Evolutionary conservation across 352 stramenopile genomes (phyloP).

Genomic region (Phytophthora syringae): DNA sequence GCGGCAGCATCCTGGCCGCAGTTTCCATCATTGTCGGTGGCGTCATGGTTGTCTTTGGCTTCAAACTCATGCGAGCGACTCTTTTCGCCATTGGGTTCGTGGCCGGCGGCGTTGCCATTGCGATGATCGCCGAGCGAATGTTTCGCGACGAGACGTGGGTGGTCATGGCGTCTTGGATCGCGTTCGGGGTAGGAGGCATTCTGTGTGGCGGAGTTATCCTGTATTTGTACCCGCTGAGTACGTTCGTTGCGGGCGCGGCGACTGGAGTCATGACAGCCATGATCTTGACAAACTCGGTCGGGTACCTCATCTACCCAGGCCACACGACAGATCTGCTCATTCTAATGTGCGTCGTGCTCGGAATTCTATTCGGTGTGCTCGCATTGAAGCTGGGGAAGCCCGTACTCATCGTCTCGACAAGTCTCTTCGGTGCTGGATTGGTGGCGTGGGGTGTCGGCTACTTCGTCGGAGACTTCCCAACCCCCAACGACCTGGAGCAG

Average conservation of each 20-base stretch:
- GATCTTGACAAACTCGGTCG: conserved; percentile 46
- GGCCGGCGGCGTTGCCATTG: conserved; percentile 44
- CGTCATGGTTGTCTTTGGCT: conserved; percentile 55
- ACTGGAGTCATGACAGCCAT: conserved; percentile 51
- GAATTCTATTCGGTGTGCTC: conserved; percentile 41
- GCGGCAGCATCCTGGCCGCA: conserved; percentile 44
- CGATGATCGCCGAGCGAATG: conserved; percentile 37
- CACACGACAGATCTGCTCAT: conserved; percentile 48
- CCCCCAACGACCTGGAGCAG: conserved; percentile 38
- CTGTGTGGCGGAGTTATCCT: conserved; percentile 43
- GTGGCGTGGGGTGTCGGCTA: conserved; percentile 56
- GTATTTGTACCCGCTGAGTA: conserved; percentile 47
- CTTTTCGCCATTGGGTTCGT: conserved; percentile 57
- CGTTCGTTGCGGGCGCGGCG: conserved; percentile 53
- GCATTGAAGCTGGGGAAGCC: conserved; percentile 54
- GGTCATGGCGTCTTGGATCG: conserved; percentile 54
- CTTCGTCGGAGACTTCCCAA: conserved; percentile 55
- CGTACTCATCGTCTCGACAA: conserved; percentile 49
- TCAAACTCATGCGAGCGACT: conserved; percentile 54
- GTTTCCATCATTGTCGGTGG: conserved; percentile 48
- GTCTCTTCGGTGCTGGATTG: conserved; percentile 45
- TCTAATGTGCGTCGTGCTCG: conserved; percentile 37
- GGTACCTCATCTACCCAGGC: conserved; percentile 48
- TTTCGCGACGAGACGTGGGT: conserved; percentile 47
- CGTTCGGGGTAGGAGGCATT: conserved; percentile 50